Evolutionary conservation across 371 early-diverging fungal species (phyloP), one percentile per base, ranked within the genome.

Genomic region (Mortierella sp.): DNA sequence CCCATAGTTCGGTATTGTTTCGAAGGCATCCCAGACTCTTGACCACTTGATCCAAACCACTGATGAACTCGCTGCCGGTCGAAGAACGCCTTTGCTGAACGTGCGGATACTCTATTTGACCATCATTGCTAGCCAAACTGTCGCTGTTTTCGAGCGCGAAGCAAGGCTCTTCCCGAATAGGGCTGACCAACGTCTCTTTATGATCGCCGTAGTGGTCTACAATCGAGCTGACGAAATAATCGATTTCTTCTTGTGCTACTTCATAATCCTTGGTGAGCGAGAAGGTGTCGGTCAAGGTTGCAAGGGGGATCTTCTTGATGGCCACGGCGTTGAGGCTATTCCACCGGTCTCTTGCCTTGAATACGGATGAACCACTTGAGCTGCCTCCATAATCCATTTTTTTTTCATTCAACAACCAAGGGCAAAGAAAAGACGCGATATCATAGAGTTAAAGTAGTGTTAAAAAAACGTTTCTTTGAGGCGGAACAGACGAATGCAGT

Each of bases 241-340:
- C 81, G 14, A 84, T 78, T 26, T 84, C 75, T 14, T 74, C 77
- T 40, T 74, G 72, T 53, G 54, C 37, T 5, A 64, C 37, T 34
- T 71, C 24, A 16, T 55, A n/a, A 19, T 59, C 26, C 37, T n/a
- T 24, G 72, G 24, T 64, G 34, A 64, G 31, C 11, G 16, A 28
- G 31, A 88, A 87, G 40, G 89, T 90, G 48, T 93, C 93, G 70
- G 92, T 91, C 48, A 92, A 82, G 71, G 92, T 92, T 43, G 77
- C 71, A 8, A 92, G 87, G 16, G 86, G 89, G n/a, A 92, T 88
- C 73, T 92, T 91, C 70, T 90, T 91, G 75, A 91, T 87, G 19
- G 90, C 89, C 26, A 90, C 78, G 5, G 90, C 76, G 71, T 89
- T 86, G 77, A 89, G 11, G 31, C 50, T 91, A 87, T 82, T 77